These are phyloP conservation scores for Flaveria linearis DNA, from an alignment of 129 eudicot genomes.

Conservation along the genomic window DNA sequence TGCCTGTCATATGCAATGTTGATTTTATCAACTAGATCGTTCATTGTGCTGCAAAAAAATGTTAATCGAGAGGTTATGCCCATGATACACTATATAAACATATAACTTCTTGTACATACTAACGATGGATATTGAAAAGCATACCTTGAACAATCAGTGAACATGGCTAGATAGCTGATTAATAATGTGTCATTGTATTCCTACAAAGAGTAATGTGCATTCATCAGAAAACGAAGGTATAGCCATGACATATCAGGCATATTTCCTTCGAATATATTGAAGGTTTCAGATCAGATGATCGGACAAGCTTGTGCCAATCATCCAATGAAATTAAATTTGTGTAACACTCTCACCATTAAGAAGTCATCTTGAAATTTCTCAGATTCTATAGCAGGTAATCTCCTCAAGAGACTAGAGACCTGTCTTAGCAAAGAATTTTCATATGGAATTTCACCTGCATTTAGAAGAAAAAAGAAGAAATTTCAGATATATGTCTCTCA, in stretches of 20 bases:
- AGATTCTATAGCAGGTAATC: slow-evolving; percentile 93
- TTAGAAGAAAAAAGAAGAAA: not conserved
- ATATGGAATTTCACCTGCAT: slow-evolving; percentile 80
- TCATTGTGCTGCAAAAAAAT: slow-evolving; percentile 69
- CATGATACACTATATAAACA: not conserved
- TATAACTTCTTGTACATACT: not conserved
- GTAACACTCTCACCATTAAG: slow-evolving; percentile 70
- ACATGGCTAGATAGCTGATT: slow-evolving; percentile 92
- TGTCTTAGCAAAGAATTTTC: slow-evolving; percentile 91
- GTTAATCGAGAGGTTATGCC: not conserved
- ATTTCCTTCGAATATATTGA: not conserved
- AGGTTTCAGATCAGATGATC: not conserved
- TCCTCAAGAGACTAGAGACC: slow-evolving; percentile 94
- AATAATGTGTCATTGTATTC: slow-evolving; percentile 87
- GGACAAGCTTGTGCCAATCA: not conserved
- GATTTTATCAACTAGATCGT: slow-evolving; percentile 91
- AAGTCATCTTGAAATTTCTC: slow-evolving; percentile 92
- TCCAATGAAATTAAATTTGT: not conserved
- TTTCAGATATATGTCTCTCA: slow-evolving; percentile 22
- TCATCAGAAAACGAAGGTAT: not conserved
- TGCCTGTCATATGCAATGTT: slow-evolving; percentile 90
- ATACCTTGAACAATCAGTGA: slow-evolving; percentile 96
- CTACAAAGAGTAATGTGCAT: slow-evolving; percentile 45
- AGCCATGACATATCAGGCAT: not conserved
- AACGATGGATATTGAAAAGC: not conserved